Conservation (phyloP, 306 rosid species). For the Macrotyloma uniflorum region DNA sequence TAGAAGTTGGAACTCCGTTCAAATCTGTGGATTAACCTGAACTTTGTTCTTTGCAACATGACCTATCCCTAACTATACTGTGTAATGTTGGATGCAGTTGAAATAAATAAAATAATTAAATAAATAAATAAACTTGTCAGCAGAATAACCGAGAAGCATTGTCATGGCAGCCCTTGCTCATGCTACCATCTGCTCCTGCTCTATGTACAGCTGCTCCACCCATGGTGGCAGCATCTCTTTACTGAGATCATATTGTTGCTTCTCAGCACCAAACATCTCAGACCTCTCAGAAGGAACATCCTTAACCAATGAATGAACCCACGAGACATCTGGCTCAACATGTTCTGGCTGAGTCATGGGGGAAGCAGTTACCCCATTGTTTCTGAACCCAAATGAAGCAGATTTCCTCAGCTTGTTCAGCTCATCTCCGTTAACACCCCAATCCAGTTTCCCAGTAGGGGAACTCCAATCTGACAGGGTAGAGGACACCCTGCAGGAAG, state of each 20-base stretch:
- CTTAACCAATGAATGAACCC: conserved; percentile 89
- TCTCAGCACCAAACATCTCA: conserved; percentile 50
- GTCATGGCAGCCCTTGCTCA: conserved; percentile 45
- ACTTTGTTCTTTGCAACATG: conserved; percentile 41
- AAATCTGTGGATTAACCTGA: conserved; percentile 53
- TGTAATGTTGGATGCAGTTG: conserved; percentile 47
- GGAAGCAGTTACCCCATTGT: conserved; percentile 39
- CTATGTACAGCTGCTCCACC: conserved; percentile 91
- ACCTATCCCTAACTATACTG: conserved; percentile 42
- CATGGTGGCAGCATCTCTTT: conserved; percentile 80
- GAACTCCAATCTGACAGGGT: conserved; percentile 81
- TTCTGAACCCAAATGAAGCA: conserved; percentile 90
- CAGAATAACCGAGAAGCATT: conserved; percentile 55
- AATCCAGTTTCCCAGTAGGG: conserved; percentile 80
- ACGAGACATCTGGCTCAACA: conserved; percentile 91
- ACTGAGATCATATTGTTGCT: conserved; percentile 52
- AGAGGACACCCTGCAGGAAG: conserved; percentile 64
- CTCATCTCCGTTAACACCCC: conserved; percentile 92
- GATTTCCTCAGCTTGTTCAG: conserved; percentile 90
- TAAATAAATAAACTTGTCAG: conserved; percentile 61
- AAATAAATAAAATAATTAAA: conserved; percentile 53
- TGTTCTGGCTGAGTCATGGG: conserved; percentile 39
- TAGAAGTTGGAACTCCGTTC: conserved; percentile 43
- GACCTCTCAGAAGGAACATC: conserved; percentile 71
- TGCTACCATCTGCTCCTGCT: conserved; percentile 95